Percentiles rank a stretch among this genome's conserved stretches.
phyloP scores from a whole-genome alignment of 331 rosid genomes.

The Telfairia occidentalis region DNA sequence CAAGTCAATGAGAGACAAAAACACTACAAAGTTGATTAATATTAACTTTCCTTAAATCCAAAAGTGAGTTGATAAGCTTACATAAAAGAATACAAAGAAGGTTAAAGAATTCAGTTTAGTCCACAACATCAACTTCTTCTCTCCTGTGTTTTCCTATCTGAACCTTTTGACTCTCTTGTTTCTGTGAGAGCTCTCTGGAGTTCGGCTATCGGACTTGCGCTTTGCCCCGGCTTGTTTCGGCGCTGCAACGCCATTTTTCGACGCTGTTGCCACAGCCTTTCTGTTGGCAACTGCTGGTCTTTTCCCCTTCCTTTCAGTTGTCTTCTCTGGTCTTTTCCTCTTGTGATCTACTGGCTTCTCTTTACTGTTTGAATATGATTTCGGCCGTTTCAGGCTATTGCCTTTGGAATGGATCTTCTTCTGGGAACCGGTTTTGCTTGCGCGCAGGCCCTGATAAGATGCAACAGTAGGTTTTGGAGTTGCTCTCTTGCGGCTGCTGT shows the following conservation, averaged over 20 bases:
- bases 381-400: slow-evolving; percentile 11
- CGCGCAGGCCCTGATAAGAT: slow-evolving; percentile 80
- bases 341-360: slow-evolving; percentile 28
- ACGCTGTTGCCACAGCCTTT: slow-evolving; percentile 33
- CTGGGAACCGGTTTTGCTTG: slow-evolving; percentile 47
- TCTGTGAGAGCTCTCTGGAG: slow-evolving; percentile 49
- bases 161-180: slow-evolving; percentile 44
- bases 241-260: slow-evolving; percentile 19
- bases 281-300: slow-evolving; percentile 84
- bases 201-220: slow-evolving; percentile 72
- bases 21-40: neutral
- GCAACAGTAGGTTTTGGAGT: slow-evolving; percentile 13
- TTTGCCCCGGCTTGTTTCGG: slow-evolving; percentile 49
- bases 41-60: neutral
- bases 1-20: neutral
- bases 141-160: slow-evolving; percentile 21
- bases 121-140: neutral
- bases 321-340: slow-evolving; percentile 1
- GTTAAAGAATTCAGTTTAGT: neutral
- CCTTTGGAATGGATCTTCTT: slow-evolving; percentile 31
- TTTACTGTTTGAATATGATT: slow-evolving; percentile 12
- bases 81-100: neutral
- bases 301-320: slow-evolving; percentile 30
- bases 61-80: neutral
- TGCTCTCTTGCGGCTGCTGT: slow-evolving; percentile 18